Evolutionary conservation across 108 stramenopile species (phyloP).

Genomic region (Aurantiochytrium sp.): DNA sequence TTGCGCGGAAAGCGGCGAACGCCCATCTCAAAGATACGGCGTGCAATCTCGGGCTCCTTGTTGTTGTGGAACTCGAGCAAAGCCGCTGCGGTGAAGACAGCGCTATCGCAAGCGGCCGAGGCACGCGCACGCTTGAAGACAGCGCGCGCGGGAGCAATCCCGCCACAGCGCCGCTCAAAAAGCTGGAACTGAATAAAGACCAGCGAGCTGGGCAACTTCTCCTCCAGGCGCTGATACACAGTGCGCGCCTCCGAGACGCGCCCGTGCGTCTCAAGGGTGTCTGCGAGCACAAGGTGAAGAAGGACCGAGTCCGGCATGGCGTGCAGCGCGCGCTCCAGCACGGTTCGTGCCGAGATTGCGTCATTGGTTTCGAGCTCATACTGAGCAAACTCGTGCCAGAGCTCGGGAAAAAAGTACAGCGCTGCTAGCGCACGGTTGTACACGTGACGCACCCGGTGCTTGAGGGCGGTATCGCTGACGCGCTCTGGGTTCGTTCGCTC

Average conservation of each 20-base stretch:
- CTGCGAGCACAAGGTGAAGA: not conserved
- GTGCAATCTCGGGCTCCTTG: not conserved
- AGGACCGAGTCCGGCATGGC: not conserved
- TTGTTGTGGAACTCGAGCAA: constrained; percentile 4
- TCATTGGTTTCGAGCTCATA: not conserved
- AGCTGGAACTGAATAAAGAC: constrained; percentile 14
- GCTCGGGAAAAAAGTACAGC: constrained; percentile 1
- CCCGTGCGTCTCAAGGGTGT: not conserved
- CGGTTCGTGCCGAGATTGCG: not conserved
- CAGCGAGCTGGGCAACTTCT: not conserved
- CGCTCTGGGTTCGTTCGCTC: not conserved
- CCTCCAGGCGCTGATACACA: not conserved
- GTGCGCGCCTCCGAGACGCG: not conserved
- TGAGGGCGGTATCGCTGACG: not conserved
- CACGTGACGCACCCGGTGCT: not conserved
- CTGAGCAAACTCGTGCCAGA: not conserved
- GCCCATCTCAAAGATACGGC: not conserved
- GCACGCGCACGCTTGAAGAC: not conserved
- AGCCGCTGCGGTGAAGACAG: not conserved
- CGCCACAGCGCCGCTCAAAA: not conserved
- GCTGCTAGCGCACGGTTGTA: not conserved
- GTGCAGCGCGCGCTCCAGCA: not conserved
- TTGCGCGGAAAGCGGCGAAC: not conserved
- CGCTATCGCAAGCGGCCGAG: not conserved
- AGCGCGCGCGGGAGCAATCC: not conserved